Evolutionary conservation across 352 stramenopile species (phyloP).

Genomic region (Thalassiosira pacifica): DNA sequence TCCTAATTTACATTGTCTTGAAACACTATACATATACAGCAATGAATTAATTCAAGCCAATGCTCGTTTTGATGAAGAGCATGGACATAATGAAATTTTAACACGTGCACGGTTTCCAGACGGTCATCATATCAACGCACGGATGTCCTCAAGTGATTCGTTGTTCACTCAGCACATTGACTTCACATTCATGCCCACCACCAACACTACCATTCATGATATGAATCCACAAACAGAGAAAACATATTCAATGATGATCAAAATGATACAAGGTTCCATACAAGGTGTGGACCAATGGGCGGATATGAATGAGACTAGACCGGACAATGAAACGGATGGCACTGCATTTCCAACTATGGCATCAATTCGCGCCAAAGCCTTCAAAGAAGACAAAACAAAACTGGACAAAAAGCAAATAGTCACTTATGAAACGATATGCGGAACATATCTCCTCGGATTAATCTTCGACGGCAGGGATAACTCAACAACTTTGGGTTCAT

Average conservation of each 20-base stretch:
- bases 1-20: neutral
- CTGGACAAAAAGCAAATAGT: constrained; percentile 7
- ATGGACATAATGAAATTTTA: neutral
- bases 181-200: neutral
- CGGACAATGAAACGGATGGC: no score
- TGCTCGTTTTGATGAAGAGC: no score
- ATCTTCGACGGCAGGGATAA: neutral
- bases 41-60: no score
- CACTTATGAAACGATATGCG: constrained; percentile 8
- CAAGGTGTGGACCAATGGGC: neutral
- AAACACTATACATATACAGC: no score
- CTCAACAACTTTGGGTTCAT: neutral
- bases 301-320: no score
- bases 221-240: neutral
- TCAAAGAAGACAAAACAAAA: constrained; percentile 3
- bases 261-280: constrained; percentile 7
- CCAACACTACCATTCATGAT: neutral
- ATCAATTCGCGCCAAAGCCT: neutral
- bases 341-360: constrained; percentile 9
- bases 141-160: neutral
- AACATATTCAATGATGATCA: constrained; percentile 24
- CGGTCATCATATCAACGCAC: neutral
- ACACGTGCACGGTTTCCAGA: neutral
- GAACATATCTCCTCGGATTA: neutral
- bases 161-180: neutral